Evolutionary conservation across 1,284 basidiomycete genomes (phyloP).

Genomic region (Pulveroboletus sp.): DNA sequence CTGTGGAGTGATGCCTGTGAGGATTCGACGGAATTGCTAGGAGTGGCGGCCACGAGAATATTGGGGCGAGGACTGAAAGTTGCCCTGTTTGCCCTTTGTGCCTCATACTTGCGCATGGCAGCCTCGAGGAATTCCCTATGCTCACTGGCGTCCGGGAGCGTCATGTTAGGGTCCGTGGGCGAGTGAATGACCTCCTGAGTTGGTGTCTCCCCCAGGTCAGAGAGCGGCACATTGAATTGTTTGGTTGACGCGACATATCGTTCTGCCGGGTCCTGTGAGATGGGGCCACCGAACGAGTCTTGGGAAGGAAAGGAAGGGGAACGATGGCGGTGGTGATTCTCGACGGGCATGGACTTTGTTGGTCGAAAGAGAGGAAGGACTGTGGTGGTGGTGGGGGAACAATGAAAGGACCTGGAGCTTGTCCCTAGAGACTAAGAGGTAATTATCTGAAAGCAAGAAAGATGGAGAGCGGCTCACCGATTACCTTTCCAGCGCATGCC

Average conservation of each 20-base stretch:
- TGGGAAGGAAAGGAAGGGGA: constrained; percentile 42
- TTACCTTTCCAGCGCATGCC: constrained; percentile 27
- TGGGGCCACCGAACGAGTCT: constrained; percentile 58
- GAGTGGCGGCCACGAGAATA: constrained; percentile 46
- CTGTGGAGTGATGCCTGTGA: constrained; percentile 14
- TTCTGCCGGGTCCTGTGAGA: constrained; percentile 45
- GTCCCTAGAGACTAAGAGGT: constrained; percentile 26
- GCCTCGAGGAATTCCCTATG: constrained; percentile 22
- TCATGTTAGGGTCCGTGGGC: constrained; percentile 17
- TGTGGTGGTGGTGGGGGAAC: constrained; percentile 12
- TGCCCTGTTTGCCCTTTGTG: constrained; percentile 13
- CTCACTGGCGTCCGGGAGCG: constrained; percentile 26
- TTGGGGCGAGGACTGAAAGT: constrained; percentile 18
- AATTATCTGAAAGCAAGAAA: constrained; percentile 19
- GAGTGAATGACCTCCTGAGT: constrained; percentile 26
- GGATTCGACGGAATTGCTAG: constrained; percentile 34
- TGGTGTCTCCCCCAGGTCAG: constrained; percentile 44
- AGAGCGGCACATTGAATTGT: constrained; percentile 54
- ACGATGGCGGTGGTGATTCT: constrained; percentile 22
- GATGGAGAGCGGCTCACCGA: constrained; percentile 29
- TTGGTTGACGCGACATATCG: constrained; percentile 46
- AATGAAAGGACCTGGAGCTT: constrained; percentile 33
- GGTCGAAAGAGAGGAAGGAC: constrained; percentile 16
- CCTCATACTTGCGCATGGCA: constrained; percentile 29
- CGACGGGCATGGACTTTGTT: constrained; percentile 22